Evolutionary conservation across 208 protist genomes (phyloP).

Genomic region (Trichomonas vaginalis): DNA sequence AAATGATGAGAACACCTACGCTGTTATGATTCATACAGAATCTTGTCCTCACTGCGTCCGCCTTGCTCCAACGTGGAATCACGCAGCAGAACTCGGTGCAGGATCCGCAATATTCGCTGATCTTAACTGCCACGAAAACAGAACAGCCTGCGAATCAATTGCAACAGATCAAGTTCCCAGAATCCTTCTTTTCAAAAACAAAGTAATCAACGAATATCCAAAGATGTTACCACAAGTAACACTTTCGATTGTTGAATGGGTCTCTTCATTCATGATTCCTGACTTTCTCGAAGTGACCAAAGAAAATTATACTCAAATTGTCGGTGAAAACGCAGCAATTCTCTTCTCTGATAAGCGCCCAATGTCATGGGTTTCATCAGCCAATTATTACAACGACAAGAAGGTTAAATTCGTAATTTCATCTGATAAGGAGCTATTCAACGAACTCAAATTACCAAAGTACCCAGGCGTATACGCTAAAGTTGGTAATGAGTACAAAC

Average conservation of each 20-base stretch:
- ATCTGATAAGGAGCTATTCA: background rate
- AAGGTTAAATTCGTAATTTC: background rate
- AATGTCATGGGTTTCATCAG: background rate
- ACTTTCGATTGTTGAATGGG: background rate
- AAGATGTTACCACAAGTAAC: background rate
- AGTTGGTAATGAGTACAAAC: background rate
- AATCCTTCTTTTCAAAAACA: background rate
- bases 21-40: conserved; percentile 7
- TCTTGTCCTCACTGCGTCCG: background rate
- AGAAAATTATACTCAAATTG: background rate
- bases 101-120: background rate
- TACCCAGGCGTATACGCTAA: background rate
- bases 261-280: background rate
- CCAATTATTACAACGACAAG: background rate
- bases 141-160: background rate
- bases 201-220: background rate
- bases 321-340: background rate
- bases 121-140: background rate
- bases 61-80: background rate
- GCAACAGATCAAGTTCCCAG: background rate
- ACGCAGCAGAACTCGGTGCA: background rate
- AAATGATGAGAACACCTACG: background rate
- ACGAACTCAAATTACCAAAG: background rate
- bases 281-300: background rate
- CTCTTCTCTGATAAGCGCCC: background rate